These are phyloP conservation scores for Biscogniauxia mediterranea DNA, from an alignment of 2,329 filamentous ascomycete species.

Conservation along the genomic window DNA sequence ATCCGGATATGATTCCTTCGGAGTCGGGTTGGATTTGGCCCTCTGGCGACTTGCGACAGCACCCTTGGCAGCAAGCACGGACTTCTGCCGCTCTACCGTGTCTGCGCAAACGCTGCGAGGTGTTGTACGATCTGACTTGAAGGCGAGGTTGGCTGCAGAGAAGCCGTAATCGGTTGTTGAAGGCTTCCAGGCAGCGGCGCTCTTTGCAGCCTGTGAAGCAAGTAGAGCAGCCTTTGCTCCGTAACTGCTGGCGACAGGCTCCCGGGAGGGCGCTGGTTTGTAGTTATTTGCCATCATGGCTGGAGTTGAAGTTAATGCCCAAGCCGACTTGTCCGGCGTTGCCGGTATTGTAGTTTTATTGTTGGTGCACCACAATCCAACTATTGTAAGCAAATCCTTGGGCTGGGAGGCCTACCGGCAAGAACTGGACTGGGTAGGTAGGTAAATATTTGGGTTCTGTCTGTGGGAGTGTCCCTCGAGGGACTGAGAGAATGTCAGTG, in stretches of 20 bases:
- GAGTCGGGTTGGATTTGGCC: slow-evolving; percentile 60
- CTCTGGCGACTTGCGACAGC: slow-evolving; percentile 67
- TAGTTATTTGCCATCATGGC: slow-evolving; percentile 33
- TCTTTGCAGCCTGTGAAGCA: slow-evolving; percentile 55
- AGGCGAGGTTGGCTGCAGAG: slow-evolving; percentile 69
- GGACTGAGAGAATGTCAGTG: slow-evolving; percentile 14
- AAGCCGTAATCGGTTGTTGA: slow-evolving; percentile 51
- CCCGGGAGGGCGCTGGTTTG: slow-evolving; percentile 49
- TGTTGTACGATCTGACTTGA: slow-evolving; percentile 47
- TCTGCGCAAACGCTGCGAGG: slow-evolving; percentile 44
- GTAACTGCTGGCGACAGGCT: slow-evolving; percentile 61
- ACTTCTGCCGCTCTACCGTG: slow-evolving; percentile 57
- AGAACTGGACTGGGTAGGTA: slow-evolving; percentile 68
- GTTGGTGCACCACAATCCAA: slow-evolving; percentile 69
- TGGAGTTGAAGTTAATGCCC: slow-evolving; percentile 48
- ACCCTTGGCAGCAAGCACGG: slow-evolving; percentile 72
- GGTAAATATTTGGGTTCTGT: slow-evolving; percentile 64
- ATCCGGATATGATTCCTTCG: slow-evolving; percentile 50
- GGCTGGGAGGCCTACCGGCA: slow-evolving; percentile 59
- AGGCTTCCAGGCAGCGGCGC: slow-evolving; percentile 50
- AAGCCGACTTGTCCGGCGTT: slow-evolving; percentile 59
- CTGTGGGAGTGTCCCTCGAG: slow-evolving; percentile 28
- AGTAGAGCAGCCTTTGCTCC: slow-evolving; percentile 74
- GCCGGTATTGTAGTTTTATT: slow-evolving; percentile 65
- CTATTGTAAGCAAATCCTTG: slow-evolving; percentile 63